Percentiles rank a stretch among this genome's conserved stretches.
Evolutionary conservation across 176 grass and related monocot genomes (phyloP).

Genomic region (Triticum monococcum): DNA sequence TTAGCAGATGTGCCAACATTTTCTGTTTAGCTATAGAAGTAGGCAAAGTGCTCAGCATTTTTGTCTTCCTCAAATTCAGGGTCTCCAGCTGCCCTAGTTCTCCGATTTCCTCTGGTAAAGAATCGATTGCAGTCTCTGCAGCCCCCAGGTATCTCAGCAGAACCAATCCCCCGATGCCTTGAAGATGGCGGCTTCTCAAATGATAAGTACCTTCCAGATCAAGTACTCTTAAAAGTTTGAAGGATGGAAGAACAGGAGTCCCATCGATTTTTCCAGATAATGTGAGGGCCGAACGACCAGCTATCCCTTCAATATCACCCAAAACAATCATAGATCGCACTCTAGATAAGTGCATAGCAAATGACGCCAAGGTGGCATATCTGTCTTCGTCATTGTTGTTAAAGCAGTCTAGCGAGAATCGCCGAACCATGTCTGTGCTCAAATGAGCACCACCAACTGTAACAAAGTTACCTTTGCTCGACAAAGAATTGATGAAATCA

Average conservation of each 20-base stretch:
- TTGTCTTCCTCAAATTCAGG: neutral
- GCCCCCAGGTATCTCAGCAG: constrained; percentile 20
- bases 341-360: neutral
- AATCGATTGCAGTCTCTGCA: neutral
- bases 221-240: neutral
- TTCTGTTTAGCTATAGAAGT: neutral
- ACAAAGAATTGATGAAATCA: neutral
- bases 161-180: neutral
- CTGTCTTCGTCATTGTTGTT: neutral
- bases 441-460: neutral
- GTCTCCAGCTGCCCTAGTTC: constrained; percentile 15
- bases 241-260: neutral
- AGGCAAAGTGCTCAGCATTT: neutral
- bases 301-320: neutral
- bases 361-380: neutral
- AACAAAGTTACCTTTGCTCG: neutral
- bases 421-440: neutral
- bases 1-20: constrained; percentile 1
- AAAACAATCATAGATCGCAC: neutral
- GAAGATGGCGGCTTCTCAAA: neutral
- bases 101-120: neutral
- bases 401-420: neutral
- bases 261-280: neutral
- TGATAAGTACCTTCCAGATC: neutral
- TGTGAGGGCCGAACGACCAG: neutral